phyloP scores from a whole-genome alignment of 176 grass and related monocot species.

The Sorghum bicolor region Sorghum_bicolor_NCBIv3 NC_012872.2:19461001-19461500 shows the following conservation, averaged over 20 bases:
- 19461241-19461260: slow-evolving; percentile 3
- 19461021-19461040: neutral
- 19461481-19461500: neutral
- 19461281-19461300: neutral
- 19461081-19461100: neutral
- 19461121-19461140: neutral
- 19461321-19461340: neutral
- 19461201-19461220: neutral
- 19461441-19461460: neutral
- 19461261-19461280: neutral
- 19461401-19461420: neutral
- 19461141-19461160: neutral
- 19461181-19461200: neutral
- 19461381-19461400: neutral
- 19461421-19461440: neutral
- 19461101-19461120: neutral
- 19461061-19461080: neutral
- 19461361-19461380: neutral
- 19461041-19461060: neutral
- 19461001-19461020: neutral
- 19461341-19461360: neutral
- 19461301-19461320: neutral
- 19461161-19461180: neutral
- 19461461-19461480: neutral
- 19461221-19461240: neutral